phyloP scores from a whole-genome alignment of 1,284 basidiomycete species.

The Pascua guehoae region DNA sequence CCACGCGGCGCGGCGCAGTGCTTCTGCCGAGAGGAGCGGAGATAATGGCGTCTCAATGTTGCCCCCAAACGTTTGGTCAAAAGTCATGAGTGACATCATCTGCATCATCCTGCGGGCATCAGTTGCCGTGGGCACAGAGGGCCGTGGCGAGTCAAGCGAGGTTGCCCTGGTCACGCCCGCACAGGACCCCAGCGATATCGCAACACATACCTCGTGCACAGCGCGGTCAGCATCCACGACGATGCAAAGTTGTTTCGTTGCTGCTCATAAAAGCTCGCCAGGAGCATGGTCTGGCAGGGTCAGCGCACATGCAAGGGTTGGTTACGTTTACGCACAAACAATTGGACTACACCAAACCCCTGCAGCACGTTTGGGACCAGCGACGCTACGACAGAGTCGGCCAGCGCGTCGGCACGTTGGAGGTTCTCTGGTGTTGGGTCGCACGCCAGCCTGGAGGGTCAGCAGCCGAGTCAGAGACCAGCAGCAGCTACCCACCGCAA shows the following conservation, averaged over 20 bases:
- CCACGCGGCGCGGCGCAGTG: conserved; percentile 23
- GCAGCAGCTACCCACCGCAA: background rate
- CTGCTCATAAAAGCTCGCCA: conserved; percentile 6
- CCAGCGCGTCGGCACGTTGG: conserved; percentile 7
- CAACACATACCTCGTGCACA: conserved; percentile 8
- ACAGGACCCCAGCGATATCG: no score
- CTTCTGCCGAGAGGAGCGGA: conserved; percentile 17
- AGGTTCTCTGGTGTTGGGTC: conserved; percentile 4
- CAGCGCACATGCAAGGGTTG: no score
- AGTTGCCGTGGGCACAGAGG: no score
- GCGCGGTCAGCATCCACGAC: conserved; percentile 14
- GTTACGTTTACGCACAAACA: conserved; percentile 12
- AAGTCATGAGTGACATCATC: conserved; percentile 19
- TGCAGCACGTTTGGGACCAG: conserved; percentile 7
- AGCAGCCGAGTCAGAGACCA: no score
- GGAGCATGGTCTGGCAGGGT: background rate
- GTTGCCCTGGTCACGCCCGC: no score
- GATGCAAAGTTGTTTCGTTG: conserved; percentile 12
- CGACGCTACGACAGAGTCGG: background rate
- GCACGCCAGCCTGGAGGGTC: conserved; percentile 6
- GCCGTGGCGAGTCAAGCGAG: no score
- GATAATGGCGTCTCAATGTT: background rate
- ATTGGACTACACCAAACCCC: conserved; percentile 15
- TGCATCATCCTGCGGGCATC: conserved; percentile 20
- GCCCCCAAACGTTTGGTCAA: conserved; percentile 13